These are phyloP conservation scores for Puccinia novopanici DNA, from an alignment of 1,284 basidiomycete species.

Conservation along the genomic window DNA sequence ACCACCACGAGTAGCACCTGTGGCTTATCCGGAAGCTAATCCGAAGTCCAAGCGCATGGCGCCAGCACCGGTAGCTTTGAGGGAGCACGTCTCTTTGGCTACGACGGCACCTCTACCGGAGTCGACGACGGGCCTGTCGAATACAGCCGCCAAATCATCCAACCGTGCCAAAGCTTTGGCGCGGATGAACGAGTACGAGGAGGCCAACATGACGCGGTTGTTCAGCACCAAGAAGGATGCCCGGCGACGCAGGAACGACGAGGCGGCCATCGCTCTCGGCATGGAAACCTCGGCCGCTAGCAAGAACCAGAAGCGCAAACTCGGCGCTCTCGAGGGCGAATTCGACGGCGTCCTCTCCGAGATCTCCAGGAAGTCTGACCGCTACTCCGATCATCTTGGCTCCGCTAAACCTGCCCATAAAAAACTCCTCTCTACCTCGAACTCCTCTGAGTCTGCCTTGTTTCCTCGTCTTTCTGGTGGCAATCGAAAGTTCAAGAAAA, in stretches of 20 bases:
- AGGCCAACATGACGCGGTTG: conserved; percentile 89
- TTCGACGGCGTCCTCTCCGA: conserved; percentile 38
- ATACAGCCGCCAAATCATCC: conserved; percentile 59
- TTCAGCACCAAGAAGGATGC: conserved; percentile 89
- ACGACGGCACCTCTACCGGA: conserved; percentile 17
- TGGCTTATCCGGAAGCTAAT: conserved; percentile 76
- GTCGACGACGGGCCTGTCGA: conserved; percentile 28
- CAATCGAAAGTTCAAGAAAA: conserved; percentile 14
- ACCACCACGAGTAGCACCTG: conserved; percentile 86
- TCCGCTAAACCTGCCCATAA: not conserved
- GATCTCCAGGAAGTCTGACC: conserved; percentile 18
- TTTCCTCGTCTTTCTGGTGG: not conserved
- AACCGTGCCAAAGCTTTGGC: conserved; percentile 75
- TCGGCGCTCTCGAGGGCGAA: conserved; percentile 45
- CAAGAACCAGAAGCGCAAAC: conserved; percentile 11
- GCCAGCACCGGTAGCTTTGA: conserved; percentile 66
- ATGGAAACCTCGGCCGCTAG: conserved; percentile 54
- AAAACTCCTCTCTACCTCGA: not conserved
- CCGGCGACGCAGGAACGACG: conserved; percentile 75
- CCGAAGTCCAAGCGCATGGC: conserved; percentile 3
- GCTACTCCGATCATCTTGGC: conserved; percentile 26
- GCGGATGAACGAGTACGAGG: conserved; percentile 86
- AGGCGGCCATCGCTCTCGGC: conserved; percentile 89
- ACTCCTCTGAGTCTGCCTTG: not conserved
- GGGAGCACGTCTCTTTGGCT: conserved; percentile 19